Evolutionary conservation across 495 filamentous ascomycete genomes (phyloP).

Genomic region (Lindgomyces ingoldianus): DNA sequence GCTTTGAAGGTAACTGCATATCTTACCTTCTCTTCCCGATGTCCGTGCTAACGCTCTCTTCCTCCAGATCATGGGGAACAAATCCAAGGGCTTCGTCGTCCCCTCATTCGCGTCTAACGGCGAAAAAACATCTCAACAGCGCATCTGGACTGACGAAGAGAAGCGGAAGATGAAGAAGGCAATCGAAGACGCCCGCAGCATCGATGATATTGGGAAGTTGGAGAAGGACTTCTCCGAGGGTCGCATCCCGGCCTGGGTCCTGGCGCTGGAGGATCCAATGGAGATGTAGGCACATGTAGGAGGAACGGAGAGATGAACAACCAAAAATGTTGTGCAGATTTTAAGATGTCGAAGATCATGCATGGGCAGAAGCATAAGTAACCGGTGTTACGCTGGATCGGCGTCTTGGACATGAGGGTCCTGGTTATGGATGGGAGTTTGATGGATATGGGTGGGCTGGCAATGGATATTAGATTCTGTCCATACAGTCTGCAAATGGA

Average conservation of each 20-base stretch:
- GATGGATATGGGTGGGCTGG: too few relatives aligned
- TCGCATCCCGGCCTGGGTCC: conserved; percentile 58
- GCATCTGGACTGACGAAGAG: conserved; percentile 71
- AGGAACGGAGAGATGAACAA: neutral
- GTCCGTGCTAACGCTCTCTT: neutral
- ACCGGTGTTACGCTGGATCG: too few relatives aligned
- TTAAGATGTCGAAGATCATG: too few relatives aligned
- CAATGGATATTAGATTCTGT: too few relatives aligned
- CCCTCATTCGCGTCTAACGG: conserved; percentile 49
- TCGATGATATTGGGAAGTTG: conserved; percentile 64
- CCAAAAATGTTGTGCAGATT: neutral
- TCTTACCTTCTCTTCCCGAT: neutral
- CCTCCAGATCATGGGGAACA: conserved; percentile 75
- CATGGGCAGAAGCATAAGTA: neutral
- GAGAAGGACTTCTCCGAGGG: conserved; percentile 83
- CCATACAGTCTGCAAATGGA: too few relatives aligned
- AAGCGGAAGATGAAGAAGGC: conserved; percentile 67
- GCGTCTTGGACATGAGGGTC: too few relatives aligned
- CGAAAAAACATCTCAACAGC: conserved; percentile 50
- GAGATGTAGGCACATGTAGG: conserved; percentile 10
- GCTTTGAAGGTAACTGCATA: conserved; percentile 62
- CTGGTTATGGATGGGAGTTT: too few relatives aligned
- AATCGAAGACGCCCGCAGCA: conserved; percentile 79
- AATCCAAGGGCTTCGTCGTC: conserved; percentile 78
- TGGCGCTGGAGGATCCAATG: conserved; percentile 19